Evolutionary conservation across 1,139 yeast genomes (phyloP), one percentile per base, ranked within the genome.

Genomic region (Sugiyamaella paludigena): DNA sequence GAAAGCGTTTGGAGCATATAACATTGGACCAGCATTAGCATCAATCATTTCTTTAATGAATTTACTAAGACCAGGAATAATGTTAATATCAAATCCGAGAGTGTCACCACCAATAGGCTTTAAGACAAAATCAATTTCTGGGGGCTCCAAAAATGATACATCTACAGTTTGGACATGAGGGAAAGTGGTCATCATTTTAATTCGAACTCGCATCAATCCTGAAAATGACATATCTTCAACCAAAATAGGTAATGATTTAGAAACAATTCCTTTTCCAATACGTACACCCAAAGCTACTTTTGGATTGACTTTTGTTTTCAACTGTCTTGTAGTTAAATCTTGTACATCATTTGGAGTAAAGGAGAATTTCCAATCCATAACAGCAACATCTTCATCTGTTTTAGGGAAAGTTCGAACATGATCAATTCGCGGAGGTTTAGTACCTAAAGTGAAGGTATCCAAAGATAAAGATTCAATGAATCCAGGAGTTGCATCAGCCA

Each of bases 161-260:
- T 87, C 92, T 16, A 89, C 82, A 1, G 96, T 89, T 67, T 92
- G 95, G 55, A 92, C 74, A 68, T 92, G 98, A 4, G 98, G 98
- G 70, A 86, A 89, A 5, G 88, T 77, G 2, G 88, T 68, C 84
- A 87, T 91, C 83, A 92, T 82, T 74, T 92, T 85, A 65, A 92
- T 68, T 63, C 97, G 79, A 47, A 92, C 79, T 67, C 97, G 80
- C 48, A 84, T 79, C 55, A 80, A 72, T 7, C 87, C 91, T 49
- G 74, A 77, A 82, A 58, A 91, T 74, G 57, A 84, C 80, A 61
- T 69, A 51, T 73, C 72, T 51, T 73, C 75, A 15, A 73, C 68
- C 32, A 73, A 57, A 42, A 73, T 62, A 11, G 77, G 76, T 50
- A 73, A 47, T 31, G 63, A 58, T 51, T 68, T 69, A 43, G 74